phyloP scores from a whole-genome alignment of 192 early-diverging fungal genomes.

The Backusella circina region DNA sequence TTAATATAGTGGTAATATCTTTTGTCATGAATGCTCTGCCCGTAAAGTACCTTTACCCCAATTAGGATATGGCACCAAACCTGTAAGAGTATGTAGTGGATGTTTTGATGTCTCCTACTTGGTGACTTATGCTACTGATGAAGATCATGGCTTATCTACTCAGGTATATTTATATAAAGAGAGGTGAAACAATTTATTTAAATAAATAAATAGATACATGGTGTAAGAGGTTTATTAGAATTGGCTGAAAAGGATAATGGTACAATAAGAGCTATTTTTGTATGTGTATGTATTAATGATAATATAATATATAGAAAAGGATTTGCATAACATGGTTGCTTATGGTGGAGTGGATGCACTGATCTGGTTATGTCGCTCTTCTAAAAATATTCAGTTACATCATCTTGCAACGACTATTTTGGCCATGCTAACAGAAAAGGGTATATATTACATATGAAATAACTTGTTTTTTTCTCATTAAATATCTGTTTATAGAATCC shows the following conservation, averaged over 20 bases:
- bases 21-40: slow-evolving; percentile 53
- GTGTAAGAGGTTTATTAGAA: slow-evolving; percentile 49
- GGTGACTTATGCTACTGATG: slow-evolving; percentile 51
- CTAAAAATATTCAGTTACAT: slow-evolving; percentile 41
- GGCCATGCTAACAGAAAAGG: slow-evolving; percentile 46
- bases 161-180: slow-evolving; percentile 33
- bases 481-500: slow-evolving; percentile 28
- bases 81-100: slow-evolving; percentile 50
- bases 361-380: slow-evolving; percentile 43
- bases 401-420: slow-evolving; percentile 42
- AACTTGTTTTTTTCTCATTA: background rate
- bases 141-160: slow-evolving; percentile 47
- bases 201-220: slow-evolving; percentile 32
- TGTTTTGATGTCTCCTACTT: slow-evolving; percentile 56
- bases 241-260: slow-evolving; percentile 50
- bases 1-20: slow-evolving; percentile 47
- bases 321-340: slow-evolving; percentile 37
- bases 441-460: slow-evolving; percentile 18
- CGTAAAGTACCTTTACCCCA: slow-evolving; percentile 50
- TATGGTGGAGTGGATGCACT: slow-evolving; percentile 55
- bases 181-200: background rate
- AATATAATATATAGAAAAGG: slow-evolving; percentile 35
- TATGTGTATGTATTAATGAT: background rate
- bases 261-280: background rate
- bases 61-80: slow-evolving; percentile 46